phyloP scores from a whole-genome alignment of 2,329 filamentous ascomycete species.

The Phoma herbarum region DNA sequence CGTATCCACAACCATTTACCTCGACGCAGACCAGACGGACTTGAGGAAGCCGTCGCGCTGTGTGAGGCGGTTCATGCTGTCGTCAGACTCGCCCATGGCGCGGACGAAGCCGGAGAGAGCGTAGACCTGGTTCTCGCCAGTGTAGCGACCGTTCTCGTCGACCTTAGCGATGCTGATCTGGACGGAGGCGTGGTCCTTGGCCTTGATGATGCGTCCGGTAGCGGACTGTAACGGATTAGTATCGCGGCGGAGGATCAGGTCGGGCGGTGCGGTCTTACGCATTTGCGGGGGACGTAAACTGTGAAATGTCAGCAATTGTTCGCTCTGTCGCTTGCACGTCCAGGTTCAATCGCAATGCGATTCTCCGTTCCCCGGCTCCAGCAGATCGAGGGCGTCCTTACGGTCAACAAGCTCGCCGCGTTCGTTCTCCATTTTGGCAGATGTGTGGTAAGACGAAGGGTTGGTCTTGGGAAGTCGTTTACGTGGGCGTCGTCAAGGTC shows the following conservation, averaged over 20 bases:
- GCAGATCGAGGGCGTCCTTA: conserved; percentile 25
- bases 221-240: conserved; percentile 38
- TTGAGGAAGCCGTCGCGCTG: conserved; percentile 97
- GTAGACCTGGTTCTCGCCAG: conserved; percentile 97
- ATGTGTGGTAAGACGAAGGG: conserved; percentile 38
- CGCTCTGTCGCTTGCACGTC: background rate
- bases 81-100: conserved; percentile 97
- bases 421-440: conserved; percentile 96
- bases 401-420: conserved; percentile 98
- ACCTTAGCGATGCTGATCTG: conserved; percentile 98
- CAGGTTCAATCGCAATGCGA: conserved; percentile 17
- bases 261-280: conserved; percentile 51
- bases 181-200: conserved; percentile 99
- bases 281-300: conserved; percentile 48
- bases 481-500: conserved; percentile 36
- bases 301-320: conserved; percentile 27
- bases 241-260: conserved; percentile 23
- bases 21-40: conserved; percentile 86
- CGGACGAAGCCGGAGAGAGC: conserved; percentile 97
- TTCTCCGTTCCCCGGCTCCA: background rate
- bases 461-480: conserved; percentile 34
- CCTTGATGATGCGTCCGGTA: conserved; percentile 95
- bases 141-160: conserved; percentile 97
- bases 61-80: conserved; percentile 92
- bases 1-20: conserved; percentile 55